A percentile compares a stretch with the other conserved stretches of the same genome.
Conservation (phyloP, 495 filamentous ascomycete genomes). For the Amniculicola lignicola region DNA sequence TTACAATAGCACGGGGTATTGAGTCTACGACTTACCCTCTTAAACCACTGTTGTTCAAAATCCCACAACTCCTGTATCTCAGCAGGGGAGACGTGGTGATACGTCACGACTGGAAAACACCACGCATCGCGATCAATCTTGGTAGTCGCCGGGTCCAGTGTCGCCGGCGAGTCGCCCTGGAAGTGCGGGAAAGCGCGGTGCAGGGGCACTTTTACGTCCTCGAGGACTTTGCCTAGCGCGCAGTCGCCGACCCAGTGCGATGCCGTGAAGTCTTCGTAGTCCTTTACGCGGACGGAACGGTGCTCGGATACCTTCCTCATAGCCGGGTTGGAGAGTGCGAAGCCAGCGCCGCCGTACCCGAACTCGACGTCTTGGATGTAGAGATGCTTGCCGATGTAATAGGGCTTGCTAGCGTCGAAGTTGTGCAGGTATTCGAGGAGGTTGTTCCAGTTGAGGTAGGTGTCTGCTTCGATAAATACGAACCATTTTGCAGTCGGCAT, state of each 20-base stretch:
- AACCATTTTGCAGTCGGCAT: conserved; percentile 35
- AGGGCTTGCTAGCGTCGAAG: conserved; percentile 27
- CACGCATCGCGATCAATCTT: conserved; percentile 27
- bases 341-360: conserved; percentile 29
- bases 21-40: conserved; percentile 14
- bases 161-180: conserved; percentile 27
- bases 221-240: conserved; percentile 27
- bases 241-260: conserved; percentile 30
- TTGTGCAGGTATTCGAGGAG: conserved; percentile 31
- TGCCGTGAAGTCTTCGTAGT: conserved; percentile 31
- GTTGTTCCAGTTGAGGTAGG: conserved; percentile 33
- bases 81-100: conserved; percentile 27
- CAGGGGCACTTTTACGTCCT: conserved; percentile 27
- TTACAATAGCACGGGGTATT: background rate
- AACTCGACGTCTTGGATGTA: conserved; percentile 35
- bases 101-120: conserved; percentile 29
- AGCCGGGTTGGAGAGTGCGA: conserved; percentile 30
- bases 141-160: conserved; percentile 16
- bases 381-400: conserved; percentile 33
- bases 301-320: conserved; percentile 26
- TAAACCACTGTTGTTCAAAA: conserved; percentile 31
- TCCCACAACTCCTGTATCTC: conserved; percentile 26
- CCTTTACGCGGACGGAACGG: conserved; percentile 17
- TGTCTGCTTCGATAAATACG: conserved; percentile 37
- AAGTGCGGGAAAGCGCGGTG: conserved; percentile 27